Percentiles rank a stretch among this genome's conserved stretches.
Conservation (phyloP, 2,329 filamentous ascomycete genomes). For the Colletotrichum ledebouriae region DNA sequence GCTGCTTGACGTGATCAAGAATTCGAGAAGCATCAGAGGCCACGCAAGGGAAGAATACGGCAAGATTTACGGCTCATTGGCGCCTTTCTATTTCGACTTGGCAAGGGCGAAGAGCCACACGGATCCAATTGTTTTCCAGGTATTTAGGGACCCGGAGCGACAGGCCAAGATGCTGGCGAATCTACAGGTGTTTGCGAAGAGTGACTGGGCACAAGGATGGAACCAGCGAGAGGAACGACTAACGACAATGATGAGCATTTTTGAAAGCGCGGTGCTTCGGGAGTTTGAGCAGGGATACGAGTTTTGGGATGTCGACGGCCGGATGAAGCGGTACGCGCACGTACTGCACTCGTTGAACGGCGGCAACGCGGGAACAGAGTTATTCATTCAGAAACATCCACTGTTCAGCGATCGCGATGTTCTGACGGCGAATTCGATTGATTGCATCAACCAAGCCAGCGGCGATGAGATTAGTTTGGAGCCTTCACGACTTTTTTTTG, state of each 20-base stretch:
- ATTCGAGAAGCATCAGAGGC: conserved; percentile 83
- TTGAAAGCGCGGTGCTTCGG: conserved; percentile 89
- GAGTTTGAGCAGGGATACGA: conserved; percentile 97
- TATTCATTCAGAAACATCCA: conserved; percentile 91
- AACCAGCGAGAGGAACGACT: conserved; percentile 78
- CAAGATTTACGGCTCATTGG: conserved; percentile 88
- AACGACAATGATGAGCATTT: conserved; percentile 80
- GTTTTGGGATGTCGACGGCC: conserved; percentile 86
- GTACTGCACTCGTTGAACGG: conserved; percentile 88
- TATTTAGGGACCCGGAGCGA: conserved; percentile 88
- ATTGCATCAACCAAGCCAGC: conserved; percentile 80
- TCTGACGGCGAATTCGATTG: conserved; percentile 77
- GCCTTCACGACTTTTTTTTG: conserved; percentile 86
- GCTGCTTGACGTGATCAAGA: conserved; percentile 77
- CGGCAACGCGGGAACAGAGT: conserved; percentile 81
- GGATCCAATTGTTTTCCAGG: conserved; percentile 87
- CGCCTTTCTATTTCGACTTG: conserved; percentile 90
- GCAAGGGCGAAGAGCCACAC: conserved; percentile 78
- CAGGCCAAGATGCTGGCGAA: conserved; percentile 92
- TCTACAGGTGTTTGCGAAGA: conserved; percentile 80
- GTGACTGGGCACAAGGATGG: conserved; percentile 85
- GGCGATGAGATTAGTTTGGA: conserved; percentile 80
- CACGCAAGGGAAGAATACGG: conserved; percentile 91
- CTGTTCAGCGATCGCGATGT: conserved; percentile 81
- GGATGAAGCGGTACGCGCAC: conserved; percentile 90